Percentiles rank a stretch among this genome's conserved stretches.
phyloP scores from a whole-genome alignment of 345 rosid genomes.

The Salix exigua region DNA sequence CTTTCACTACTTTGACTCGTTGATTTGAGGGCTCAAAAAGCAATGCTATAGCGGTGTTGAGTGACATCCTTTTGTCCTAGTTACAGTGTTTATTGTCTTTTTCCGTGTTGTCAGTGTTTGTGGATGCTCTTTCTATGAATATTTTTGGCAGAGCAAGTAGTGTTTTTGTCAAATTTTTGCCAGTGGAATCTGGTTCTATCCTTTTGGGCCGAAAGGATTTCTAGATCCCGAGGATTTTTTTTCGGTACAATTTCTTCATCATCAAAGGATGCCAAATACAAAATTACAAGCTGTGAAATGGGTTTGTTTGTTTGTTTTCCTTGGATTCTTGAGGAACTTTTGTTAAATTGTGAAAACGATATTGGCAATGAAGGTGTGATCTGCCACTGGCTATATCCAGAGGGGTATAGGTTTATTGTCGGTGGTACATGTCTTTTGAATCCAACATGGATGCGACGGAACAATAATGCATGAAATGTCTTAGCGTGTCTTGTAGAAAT shows the following conservation, averaged over 20 bases:
- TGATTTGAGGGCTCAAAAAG: slow-evolving; percentile 35
- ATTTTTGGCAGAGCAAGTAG: not conserved
- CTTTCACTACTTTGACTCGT: slow-evolving; percentile 31
- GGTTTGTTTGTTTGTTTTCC: slow-evolving; percentile 3
- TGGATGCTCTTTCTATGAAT: not conserved
- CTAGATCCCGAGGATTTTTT: slow-evolving; percentile 22
- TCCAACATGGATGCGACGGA: slow-evolving; percentile 39
- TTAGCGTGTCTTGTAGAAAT: slow-evolving; percentile 11
- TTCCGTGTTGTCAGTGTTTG: slow-evolving; percentile 15
- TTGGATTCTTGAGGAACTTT: slow-evolving; percentile 19
- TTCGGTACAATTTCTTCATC: slow-evolving; percentile 12
- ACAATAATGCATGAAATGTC: slow-evolving; percentile 30
- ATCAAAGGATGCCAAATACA: slow-evolving; percentile 1
- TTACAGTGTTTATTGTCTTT: slow-evolving; percentile 10
- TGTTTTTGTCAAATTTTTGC: slow-evolving; percentile 11
- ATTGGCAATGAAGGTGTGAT: slow-evolving; percentile 41
- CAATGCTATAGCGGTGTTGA: slow-evolving; percentile 18
- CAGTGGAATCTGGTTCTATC: slow-evolving; percentile 13
- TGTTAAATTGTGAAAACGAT: slow-evolving; percentile 42
- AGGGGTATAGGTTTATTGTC: slow-evolving; percentile 30
- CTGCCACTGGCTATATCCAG: slow-evolving; percentile 26
- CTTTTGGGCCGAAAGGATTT: slow-evolving; percentile 25
- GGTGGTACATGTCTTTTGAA: slow-evolving; percentile 33
- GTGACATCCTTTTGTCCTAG: slow-evolving; percentile 2
- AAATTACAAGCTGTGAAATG: not conserved